Conservation (phyloP, 2,329 filamentous ascomycete species). For the Hymenoscyphus repandus region DNA sequence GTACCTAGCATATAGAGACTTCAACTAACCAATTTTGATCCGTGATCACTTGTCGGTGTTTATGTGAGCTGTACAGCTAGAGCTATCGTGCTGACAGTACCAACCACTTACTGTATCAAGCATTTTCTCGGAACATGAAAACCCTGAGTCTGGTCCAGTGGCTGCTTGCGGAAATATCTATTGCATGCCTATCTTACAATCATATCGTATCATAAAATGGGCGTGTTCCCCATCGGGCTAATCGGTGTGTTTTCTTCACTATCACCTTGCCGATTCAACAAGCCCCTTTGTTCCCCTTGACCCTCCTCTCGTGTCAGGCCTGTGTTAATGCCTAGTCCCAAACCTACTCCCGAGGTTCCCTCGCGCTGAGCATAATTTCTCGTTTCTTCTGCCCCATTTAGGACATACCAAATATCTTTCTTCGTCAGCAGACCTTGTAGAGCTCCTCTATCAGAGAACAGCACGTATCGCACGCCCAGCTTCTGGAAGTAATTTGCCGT, state of each 20-base stretch:
- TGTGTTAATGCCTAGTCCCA: conserved; percentile 26
- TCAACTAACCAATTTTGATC: too few relatives aligned
- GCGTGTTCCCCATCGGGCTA: conserved; percentile 16
- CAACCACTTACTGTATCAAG: not conserved
- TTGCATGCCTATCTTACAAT: not conserved
- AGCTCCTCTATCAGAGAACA: conserved; percentile 78
- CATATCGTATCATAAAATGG: conserved; percentile 23
- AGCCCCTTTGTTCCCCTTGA: conserved; percentile 38
- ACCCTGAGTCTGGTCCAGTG: not conserved
- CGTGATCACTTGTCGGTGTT: too few relatives aligned
- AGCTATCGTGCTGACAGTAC: too few relatives aligned
- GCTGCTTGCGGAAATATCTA: not conserved
- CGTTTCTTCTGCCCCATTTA: conserved; percentile 70
- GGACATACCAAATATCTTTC: conserved; percentile 93
- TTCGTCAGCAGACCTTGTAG: conserved; percentile 87
- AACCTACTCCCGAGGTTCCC: conserved; percentile 16
- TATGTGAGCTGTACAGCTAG: too few relatives aligned
- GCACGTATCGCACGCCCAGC: conserved; percentile 81
- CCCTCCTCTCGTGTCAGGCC: conserved; percentile 36
- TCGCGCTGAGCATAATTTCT: conserved; percentile 35
- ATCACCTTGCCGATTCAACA: conserved; percentile 36
- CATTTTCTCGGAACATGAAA: not conserved
- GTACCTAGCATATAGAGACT: too few relatives aligned
- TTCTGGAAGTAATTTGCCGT: conserved; percentile 92
- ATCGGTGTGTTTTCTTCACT: conserved; percentile 15